Conservation (phyloP, 1,139 yeast species). For the Nakaseomyces uthaithaninus region DNA sequence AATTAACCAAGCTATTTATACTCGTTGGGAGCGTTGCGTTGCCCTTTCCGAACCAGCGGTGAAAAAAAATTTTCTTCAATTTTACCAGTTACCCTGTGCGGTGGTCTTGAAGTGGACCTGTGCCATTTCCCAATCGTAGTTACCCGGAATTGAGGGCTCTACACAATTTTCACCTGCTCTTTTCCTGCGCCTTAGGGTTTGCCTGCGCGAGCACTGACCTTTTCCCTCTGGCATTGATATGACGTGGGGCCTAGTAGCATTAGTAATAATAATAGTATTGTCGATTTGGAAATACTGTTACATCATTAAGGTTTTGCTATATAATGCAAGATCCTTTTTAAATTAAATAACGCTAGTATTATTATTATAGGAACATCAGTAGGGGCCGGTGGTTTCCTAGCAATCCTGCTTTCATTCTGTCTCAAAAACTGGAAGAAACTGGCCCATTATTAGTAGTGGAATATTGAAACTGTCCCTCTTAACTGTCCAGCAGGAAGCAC, state of each 20-base stretch:
- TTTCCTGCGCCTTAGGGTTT: not conserved
- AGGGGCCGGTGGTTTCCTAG: no score
- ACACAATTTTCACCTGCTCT: not conserved
- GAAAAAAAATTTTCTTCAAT: not conserved
- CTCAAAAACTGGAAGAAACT: constrained; percentile 61
- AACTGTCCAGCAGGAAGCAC: constrained; percentile 83
- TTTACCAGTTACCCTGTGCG: not conserved
- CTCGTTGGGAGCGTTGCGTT: no score
- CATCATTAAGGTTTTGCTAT: not conserved
- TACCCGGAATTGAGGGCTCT: constrained; percentile 4
- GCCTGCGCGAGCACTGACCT: not conserved
- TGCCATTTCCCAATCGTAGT: no score
- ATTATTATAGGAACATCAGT: no score
- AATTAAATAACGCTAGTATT: no score
- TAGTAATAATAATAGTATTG: no score
- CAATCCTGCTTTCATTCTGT: constrained; percentile 10
- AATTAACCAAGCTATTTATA: no score
- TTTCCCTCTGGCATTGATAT: no score
- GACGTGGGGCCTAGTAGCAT: no score
- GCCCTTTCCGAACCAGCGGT: no score
- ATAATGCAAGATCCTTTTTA: not conserved
- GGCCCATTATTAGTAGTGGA: constrained; percentile 90
- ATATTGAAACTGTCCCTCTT: constrained; percentile 85
- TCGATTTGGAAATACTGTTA: not conserved
- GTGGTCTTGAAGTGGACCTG: no score